Base-by-base conservation (phyloP, 768 basidiomycete species). In the Suillus ampliporus region DNA sequence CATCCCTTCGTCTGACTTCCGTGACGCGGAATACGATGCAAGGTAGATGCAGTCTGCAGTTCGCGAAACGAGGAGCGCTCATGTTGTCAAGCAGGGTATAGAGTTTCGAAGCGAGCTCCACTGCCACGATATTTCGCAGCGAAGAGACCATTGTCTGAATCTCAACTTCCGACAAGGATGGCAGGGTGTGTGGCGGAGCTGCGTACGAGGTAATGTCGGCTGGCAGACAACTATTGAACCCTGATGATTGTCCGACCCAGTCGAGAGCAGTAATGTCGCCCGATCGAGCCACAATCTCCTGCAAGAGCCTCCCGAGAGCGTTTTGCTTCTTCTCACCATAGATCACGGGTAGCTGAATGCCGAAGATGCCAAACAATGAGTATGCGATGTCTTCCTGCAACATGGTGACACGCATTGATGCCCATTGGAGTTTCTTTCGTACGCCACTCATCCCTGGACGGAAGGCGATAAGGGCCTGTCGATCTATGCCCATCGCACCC, bases 251-350 rank as follows among this genome's bases (percentile, higher is more conserved):
- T 53, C 52, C 52, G 11, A 53, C 34, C 52, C 52, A 53, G 34
- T 53, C 52, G 13, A 53, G 34, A 14, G n/a, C 13, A 21, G 52
- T 35, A 5, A 53, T 53, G 8, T 53, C 52, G n/a, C 52, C 52
- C 2, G 34, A 35, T 13, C 14, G n/a, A 21, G n/a, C 34, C 35
- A 53, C 9, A 7, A 53, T 53, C 4, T 14, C 34, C 35, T 53
- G n/a, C 52, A 53, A 53, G 34, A 53, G 52, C 52, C 52, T n/a
- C 52, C 50, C 50, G 26, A 51, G 28, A 17, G 50, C 50, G 1
- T 13, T 19, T 11, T 51, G 50, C 28, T 31, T 35, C 11, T 14
- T 14, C 14, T 53, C 52, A 14, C 52, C 52, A 6, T 43, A 35
- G 11, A 21, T 13, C 8, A 9, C 7, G 14, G 14, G 15, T 41